Conservation (phyloP, 768 basidiomycete species). For the Scleroderma bovista region DNA sequence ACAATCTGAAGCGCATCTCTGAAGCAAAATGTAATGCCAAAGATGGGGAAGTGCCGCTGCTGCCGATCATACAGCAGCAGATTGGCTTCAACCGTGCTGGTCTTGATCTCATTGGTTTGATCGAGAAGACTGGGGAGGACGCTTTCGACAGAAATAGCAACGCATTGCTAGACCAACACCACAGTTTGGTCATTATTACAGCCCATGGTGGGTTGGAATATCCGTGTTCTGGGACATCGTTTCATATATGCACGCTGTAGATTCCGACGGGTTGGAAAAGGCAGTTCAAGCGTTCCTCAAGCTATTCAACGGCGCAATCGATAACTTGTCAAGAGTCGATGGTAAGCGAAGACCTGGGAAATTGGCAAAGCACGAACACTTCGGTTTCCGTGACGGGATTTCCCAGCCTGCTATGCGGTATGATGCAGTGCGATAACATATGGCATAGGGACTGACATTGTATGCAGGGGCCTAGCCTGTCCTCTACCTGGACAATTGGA, state of each 20-base stretch:
- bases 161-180: too few relatives aligned
- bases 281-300: not conserved
- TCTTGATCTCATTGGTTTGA: not conserved
- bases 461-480: slow-evolving; percentile 8
- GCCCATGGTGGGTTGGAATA: not conserved
- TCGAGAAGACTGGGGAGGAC: not conserved
- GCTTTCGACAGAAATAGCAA: not conserved
- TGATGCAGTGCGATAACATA: slow-evolving; percentile 30
- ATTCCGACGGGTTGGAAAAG: not conserved
- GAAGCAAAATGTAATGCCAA: not conserved
- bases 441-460: slow-evolving; percentile 28
- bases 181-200: slow-evolving; percentile 1
- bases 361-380: slow-evolving; percentile 40
- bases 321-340: not conserved
- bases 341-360: slow-evolving; percentile 31
- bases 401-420: slow-evolving; percentile 39
- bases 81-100: slow-evolving; percentile 3
- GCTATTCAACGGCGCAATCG: not conserved
- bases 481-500: slow-evolving; percentile 30
- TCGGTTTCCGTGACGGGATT: slow-evolving; percentile 49
- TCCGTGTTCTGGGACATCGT: not conserved
- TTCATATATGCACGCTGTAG: not conserved
- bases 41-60: not conserved
- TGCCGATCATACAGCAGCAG: slow-evolving; percentile 1
- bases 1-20: not conserved